phyloP scores from a whole-genome alignment of 2,329 filamentous ascomycete species.

The Claviceps pusilla region DNA sequence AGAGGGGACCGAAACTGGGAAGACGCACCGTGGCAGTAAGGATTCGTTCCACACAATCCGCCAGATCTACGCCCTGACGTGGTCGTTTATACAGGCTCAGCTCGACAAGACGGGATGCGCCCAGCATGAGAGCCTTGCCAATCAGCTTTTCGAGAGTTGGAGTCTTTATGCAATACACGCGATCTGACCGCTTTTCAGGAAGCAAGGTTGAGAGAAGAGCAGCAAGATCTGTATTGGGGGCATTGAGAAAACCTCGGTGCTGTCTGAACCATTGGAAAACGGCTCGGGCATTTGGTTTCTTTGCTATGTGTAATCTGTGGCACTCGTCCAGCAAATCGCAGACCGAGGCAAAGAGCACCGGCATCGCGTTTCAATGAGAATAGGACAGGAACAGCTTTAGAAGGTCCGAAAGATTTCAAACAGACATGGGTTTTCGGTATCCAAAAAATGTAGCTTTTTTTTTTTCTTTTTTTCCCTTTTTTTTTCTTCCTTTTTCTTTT shows the following conservation, averaged over 20 bases:
- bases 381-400: neutral
- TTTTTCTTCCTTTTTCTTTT: too few species aligned
- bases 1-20: neutral
- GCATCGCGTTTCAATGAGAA: constrained; percentile 29
- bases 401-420: neutral
- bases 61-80: constrained; percentile 50
- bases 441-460: neutral
- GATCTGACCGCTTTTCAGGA: constrained; percentile 60
- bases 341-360: constrained; percentile 52
- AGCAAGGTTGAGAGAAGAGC: constrained; percentile 63
- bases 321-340: constrained; percentile 60
- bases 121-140: constrained; percentile 49
- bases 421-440: neutral
- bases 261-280: constrained; percentile 54
- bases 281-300: constrained; percentile 18
- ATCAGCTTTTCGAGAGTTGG: constrained; percentile 51
- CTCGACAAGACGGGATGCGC: constrained; percentile 42
- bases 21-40: constrained; percentile 42
- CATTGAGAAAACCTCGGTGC: constrained; percentile 44
- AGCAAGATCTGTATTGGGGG: constrained; percentile 38
- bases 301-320: constrained; percentile 28
- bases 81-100: constrained; percentile 47
- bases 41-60: constrained; percentile 52
- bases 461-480: neutral
- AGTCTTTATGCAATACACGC: constrained; percentile 58